Conservation (phyloP, 1,284 basidiomycete genomes). For the Stygiomarasmius scandens region DNA sequence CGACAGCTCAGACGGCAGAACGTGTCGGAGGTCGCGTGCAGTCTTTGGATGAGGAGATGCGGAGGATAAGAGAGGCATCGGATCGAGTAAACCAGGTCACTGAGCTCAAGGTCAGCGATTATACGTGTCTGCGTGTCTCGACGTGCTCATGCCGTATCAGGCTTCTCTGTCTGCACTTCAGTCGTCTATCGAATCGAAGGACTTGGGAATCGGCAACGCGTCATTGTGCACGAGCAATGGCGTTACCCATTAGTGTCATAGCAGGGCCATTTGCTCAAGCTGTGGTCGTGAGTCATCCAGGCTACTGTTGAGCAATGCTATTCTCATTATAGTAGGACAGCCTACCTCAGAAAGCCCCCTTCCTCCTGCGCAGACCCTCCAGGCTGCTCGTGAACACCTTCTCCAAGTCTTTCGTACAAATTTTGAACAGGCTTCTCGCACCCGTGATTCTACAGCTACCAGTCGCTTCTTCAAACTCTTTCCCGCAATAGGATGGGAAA, state of each 20-base stretch:
- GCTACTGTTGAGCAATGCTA: slow-evolving; percentile 16
- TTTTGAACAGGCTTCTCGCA: slow-evolving; percentile 79
- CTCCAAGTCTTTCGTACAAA: slow-evolving; percentile 78
- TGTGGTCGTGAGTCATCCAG: slow-evolving; percentile 70
- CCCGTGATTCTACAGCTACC: slow-evolving; percentile 84
- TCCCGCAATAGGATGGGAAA: slow-evolving; percentile 88
- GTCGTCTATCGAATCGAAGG: slow-evolving; percentile 78
- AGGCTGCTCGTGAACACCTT: slow-evolving; percentile 74
- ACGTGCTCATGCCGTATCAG: slow-evolving; percentile 39
- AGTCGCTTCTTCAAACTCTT: slow-evolving; percentile 97
- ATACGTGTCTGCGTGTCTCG: slow-evolving; percentile 7
- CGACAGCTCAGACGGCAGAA: slow-evolving; percentile 82
- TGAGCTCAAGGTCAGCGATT: slow-evolving; percentile 77
- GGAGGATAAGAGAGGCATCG: slow-evolving; percentile 80
- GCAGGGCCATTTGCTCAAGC: slow-evolving; percentile 85
- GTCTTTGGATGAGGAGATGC: slow-evolving; percentile 89
- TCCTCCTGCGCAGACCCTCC: slow-evolving; percentile 83
- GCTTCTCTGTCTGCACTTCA: slow-evolving; percentile 80
- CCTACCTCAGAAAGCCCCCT: slow-evolving; percentile 88
- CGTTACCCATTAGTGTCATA: slow-evolving; percentile 76
- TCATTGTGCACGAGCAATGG: slow-evolving; percentile 89
- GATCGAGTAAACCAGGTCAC: slow-evolving; percentile 87
- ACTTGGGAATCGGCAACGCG: slow-evolving; percentile 96
- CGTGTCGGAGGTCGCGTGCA: slow-evolving; percentile 89
- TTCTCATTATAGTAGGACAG: slow-evolving; percentile 43